Evolutionary conservation across 2,329 filamentous ascomycete species (phyloP), one percentile per base, ranked within the genome.

Genomic region (Botryotinia narcissicola): DNA sequence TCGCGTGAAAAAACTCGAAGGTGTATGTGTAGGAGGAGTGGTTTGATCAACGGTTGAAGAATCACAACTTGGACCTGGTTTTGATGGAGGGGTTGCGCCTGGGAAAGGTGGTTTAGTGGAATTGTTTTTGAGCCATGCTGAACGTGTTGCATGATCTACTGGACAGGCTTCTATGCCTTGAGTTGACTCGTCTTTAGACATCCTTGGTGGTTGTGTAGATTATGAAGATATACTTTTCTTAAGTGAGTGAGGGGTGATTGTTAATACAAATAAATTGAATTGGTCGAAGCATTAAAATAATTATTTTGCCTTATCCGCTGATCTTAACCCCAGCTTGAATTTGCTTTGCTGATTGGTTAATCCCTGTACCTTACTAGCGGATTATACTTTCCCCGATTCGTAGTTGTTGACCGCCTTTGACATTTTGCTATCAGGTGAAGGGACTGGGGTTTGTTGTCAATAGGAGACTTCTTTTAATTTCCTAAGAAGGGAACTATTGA

Each of bases 81-180:
- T 73, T 76, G 75, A 78, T 59, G 79, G 74, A 64, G 76, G 74
- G 75, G 77, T 76, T 74, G 77, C 76, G 48, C 75, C 77, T 54
- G 78, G 74, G 75, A 78, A 79, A 32, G 75, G 73, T 4, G 74
- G 59, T 76, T 80, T 75, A 72, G 70, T 71, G 37, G 75, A 71
- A 71, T 80, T 79, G 75, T 81, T 75, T 75, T 81, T 86, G 54
- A 98, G 88, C 95, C 95, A 99, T 79, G 92, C 90, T 79, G 94
- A 92, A 79, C 96, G 92, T 70, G 94, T 92, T 80, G 93, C 93
- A 84, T 95, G 92, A 84, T 98, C 95, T 80, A 98, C 94, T 8
- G 96, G 96, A 80, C 96, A 98, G 73, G 86, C 86, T 76, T 84
- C 82, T 71, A 42, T 62, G 32, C 82, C 78, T 70, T 79, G 77